Percentiles rank a stretch among this genome's conserved stretches.
phyloP scores from a whole-genome alignment of 2,329 filamentous ascomycete species.

The Phyllosticta capitalensis region DNA sequence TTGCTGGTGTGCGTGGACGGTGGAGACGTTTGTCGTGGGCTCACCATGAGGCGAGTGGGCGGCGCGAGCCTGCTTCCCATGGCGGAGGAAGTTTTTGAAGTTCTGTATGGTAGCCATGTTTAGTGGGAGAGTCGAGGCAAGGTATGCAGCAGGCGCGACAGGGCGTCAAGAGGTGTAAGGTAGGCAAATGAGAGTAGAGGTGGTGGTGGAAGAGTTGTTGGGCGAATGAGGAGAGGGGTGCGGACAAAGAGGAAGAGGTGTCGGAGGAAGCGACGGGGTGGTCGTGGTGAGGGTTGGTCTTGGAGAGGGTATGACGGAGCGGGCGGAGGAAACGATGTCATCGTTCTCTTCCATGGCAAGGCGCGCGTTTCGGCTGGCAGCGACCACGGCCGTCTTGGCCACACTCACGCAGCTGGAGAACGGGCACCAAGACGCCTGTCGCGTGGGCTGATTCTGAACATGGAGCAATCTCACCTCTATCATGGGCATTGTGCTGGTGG shows the following conservation, averaged over 20 bases:
- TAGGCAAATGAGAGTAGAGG: not conserved
- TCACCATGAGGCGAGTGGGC: slow-evolving; percentile 50
- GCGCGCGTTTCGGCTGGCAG: not conserved
- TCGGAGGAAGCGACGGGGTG: slow-evolving; percentile 1
- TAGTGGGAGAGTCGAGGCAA: slow-evolving; percentile 9
- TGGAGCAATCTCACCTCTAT: slow-evolving; percentile 9
- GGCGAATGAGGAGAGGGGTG: not conserved
- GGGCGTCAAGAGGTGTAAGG: not conserved
- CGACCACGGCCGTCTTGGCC: not conserved
- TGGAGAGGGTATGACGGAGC: slow-evolving; percentile 4
- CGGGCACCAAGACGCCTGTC: slow-evolving; percentile 1
- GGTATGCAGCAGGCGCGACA: not conserved
- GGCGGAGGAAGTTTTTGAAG: slow-evolving; percentile 95
- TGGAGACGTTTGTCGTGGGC: slow-evolving; percentile 53
- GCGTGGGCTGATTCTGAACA: slow-evolving; percentile 4
- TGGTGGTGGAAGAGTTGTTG: not conserved
- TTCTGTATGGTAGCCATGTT: slow-evolving; percentile 75
- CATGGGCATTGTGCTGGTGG: slow-evolving; percentile 7
- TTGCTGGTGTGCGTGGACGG: slow-evolving; percentile 54
- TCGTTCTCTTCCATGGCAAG: slow-evolving; percentile 5
- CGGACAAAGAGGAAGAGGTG: not conserved
- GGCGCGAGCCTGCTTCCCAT: slow-evolving; percentile 86
- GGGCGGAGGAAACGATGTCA: slow-evolving; percentile 5
- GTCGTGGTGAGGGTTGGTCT: not conserved
- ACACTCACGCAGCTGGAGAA: not conserved